Evolutionary conservation across 2,329 filamentous ascomycete genomes (phyloP), one percentile per base, ranked within the genome.

Genomic region (Lasiodiplodia hormozganensis): DNA sequence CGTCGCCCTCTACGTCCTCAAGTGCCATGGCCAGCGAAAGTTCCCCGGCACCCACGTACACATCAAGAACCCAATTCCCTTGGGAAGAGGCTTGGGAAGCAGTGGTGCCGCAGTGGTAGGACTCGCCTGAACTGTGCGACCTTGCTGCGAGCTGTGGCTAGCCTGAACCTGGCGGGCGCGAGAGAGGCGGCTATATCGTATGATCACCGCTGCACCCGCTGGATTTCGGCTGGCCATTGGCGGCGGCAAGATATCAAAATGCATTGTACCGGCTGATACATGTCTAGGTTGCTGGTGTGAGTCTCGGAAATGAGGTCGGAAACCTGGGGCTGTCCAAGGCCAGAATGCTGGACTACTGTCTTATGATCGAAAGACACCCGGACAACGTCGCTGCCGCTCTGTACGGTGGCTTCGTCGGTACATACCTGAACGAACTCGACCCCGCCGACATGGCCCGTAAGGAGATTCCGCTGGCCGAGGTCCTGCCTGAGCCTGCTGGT

Each of bases 341-440:
- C 72, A 87, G 96, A 49, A 87, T 99, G 78, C 90, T 99, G 74
- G 96, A 99, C 82, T 99, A 94, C 80, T 97, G 93, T 77, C 85
- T 99, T 73, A 99, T 99, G 96, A 97, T 97, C 80, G 92, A 81
- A 74, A 80, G 79, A n/a, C 79, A 81, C 70, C 79, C 79, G 7
- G 79, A 81, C 73, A 81, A 81, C 52, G 93, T 99, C 64, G 96
- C 94, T 69, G 96, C 96, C 16, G 94, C 96, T 8, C 88, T 98
- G 43, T 98, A 96, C 76, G 96, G 96, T 73, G 96, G 96, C 38
- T 98, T 99, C 73, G 94, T 99, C 31, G 96, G 96, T 70, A 97
- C 95, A 21, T 98, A 98, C 78, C 87, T 98, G 70, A 97, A 96
- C 82, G 95, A 97, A 70, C 86, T 98, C 72, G 89, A 92, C 72